These are phyloP conservation scores for Podospora didyma DNA, from an alignment of 495 filamentous ascomycete species.

Conservation along the genomic window DNA sequence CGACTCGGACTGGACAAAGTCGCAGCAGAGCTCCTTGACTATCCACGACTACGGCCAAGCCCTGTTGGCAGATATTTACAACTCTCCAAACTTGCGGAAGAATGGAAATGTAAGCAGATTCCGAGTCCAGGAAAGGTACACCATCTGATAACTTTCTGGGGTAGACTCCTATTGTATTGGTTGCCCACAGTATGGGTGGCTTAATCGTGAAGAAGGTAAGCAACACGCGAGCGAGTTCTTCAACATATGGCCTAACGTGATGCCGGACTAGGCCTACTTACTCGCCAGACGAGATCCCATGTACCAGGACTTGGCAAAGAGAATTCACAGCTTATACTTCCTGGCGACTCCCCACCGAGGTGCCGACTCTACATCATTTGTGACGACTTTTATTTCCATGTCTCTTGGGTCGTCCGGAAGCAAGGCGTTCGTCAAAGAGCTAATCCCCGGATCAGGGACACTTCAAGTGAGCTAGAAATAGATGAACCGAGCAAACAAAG, in stretches of 20 bases:
- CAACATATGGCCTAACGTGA: neutral
- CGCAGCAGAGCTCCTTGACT: slow-evolving; percentile 13
- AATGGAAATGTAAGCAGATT: slow-evolving; percentile 17
- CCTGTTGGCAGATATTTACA: slow-evolving; percentile 19
- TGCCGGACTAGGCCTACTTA: slow-evolving; percentile 20
- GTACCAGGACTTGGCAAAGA: slow-evolving; percentile 13
- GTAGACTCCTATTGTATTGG: slow-evolving; percentile 26
- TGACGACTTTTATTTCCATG: slow-evolving; percentile 6
- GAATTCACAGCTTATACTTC: slow-evolving; percentile 25
- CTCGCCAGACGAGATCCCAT: slow-evolving; percentile 20
- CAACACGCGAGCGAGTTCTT: neutral
- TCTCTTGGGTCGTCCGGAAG: slow-evolving; percentile 5
- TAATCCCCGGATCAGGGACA: slow-evolving; percentile 25
- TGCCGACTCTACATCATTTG: slow-evolving; percentile 9
- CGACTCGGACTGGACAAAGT: slow-evolving; percentile 22
- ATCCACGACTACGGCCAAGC: slow-evolving; percentile 26
- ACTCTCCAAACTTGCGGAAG: slow-evolving; percentile 12
- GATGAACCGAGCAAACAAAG: no score
- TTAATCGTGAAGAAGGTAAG: slow-evolving; percentile 28
- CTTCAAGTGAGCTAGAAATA: slow-evolving; percentile 15
- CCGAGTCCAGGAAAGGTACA: neutral
- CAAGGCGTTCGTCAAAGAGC: slow-evolving; percentile 40
- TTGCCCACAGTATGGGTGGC: slow-evolving; percentile 32
- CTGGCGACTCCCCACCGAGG: slow-evolving; percentile 28
- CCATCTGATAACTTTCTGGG: neutral